Conservation (phyloP, 2,329 filamentous ascomycete species). For the Pyricularia grisea region DNA sequence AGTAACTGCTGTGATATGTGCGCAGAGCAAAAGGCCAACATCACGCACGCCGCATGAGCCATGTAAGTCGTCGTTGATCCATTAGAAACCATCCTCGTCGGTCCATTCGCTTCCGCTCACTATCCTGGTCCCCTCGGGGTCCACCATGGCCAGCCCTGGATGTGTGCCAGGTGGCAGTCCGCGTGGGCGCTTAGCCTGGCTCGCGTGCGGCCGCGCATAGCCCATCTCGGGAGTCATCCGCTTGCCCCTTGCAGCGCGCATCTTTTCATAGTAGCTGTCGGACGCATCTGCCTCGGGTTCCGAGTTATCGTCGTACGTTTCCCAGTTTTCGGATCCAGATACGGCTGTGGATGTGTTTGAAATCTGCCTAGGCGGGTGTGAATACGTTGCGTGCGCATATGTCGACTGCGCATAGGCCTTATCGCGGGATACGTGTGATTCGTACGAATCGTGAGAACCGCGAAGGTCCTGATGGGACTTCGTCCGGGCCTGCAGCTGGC, state of each 20-base stretch:
- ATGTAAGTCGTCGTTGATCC: conserved; percentile 10
- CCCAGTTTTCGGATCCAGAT: conserved; percentile 92
- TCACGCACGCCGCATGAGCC: background rate
- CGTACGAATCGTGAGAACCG: conserved; percentile 2
- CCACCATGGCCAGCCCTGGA: conserved; percentile 38
- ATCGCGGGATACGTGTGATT: conserved; percentile 5
- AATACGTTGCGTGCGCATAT: conserved; percentile 32
- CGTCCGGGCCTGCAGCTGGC: background rate
- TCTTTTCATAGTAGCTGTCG: conserved; percentile 72
- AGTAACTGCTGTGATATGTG: background rate
- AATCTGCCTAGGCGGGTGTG: conserved; percentile 49
- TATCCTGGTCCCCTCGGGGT: conserved; percentile 52
- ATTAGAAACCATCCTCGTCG: conserved; percentile 51
- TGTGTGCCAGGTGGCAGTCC: conserved; percentile 42
- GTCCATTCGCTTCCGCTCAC: conserved; percentile 59
- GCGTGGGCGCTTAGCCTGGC: conserved; percentile 41
- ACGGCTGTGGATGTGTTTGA: conserved; percentile 67
- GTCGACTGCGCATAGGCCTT: conserved; percentile 13
- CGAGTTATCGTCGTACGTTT: conserved; percentile 83
- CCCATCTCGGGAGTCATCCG: conserved; percentile 43
- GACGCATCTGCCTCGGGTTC: conserved; percentile 67
- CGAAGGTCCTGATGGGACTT: conserved; percentile 10
- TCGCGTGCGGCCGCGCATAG: conserved; percentile 25
- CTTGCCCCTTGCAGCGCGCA: conserved; percentile 60
- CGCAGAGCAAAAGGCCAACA: background rate